Evolutionary conservation across 768 basidiomycete genomes (phyloP), one percentile per base, ranked within the genome.

Genomic region (Tremella yokohamensis): DNA sequence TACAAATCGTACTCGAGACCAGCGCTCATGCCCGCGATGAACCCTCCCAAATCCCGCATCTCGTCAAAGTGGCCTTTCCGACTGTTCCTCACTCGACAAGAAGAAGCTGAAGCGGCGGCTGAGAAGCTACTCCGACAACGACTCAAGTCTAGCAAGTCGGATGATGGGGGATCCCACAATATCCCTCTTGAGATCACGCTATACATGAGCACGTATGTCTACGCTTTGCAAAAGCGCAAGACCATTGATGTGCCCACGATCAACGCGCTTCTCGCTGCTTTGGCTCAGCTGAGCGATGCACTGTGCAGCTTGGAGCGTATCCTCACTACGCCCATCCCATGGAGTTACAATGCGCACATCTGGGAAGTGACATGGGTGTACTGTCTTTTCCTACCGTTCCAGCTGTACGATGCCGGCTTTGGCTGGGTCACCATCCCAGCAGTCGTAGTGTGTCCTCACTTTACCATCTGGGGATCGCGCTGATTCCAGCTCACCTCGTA

Each of bases 401-500:
- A 75, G 54, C 57, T 75, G 13, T 73, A 71, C 45, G 61, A 60
- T 3, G 54, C 65, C 4, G 66, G 65, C 3, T 75, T 75, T 52
- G 68, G 68, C 11, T 75, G 70, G 69, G 56, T 73, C 19, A 72
- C 72, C n/a, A 67, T 75, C 18, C 74, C 74, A 1, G 74, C 69
- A 3, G 66, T 66, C 2, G 58, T 75, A 2, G 72, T 73, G 51
- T 57, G 72, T 61, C 8, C 20, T 37, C 29, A 11, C 29, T 4
- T 11, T 15, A 16, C 22, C 4, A 40, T 2, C 24, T 15, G 25
- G 11, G 6, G 4, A 34, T 6, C 6, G 4, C 29, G 15, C 42
- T 45, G n/a, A 45, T 16, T n/a, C 7, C 22, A 73, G 72, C 60
- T 69, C 47, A 69, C 68, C 2, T 61, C 70, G 1, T 75, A 69